Percentiles rank a stretch among this genome's conserved stretches.
Evolutionary conservation across 257 asterid genomes (phyloP).

Genomic region (Lantana camara): DNA sequence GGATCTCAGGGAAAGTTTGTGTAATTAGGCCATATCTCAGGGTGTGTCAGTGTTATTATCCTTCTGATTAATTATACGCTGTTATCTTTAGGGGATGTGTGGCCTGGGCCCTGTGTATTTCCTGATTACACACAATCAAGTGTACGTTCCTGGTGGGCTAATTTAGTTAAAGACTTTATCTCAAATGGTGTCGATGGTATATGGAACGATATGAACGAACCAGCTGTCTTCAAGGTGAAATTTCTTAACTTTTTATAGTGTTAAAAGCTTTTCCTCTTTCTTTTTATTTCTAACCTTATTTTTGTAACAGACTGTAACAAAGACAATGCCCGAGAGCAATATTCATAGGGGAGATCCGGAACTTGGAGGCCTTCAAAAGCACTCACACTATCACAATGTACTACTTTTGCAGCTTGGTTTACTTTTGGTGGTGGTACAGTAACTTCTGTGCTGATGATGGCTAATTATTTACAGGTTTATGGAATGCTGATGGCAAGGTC

Average conservation of each 20-base stretch:
- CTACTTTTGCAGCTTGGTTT: slow-evolving; percentile 15
- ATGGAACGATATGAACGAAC: slow-evolving; percentile 99
- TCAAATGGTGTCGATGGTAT: slow-evolving; percentile 95
- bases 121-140: slow-evolving; percentile 84
- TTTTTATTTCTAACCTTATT: slow-evolving; percentile 25
- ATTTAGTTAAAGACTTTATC: slow-evolving; percentile 75
- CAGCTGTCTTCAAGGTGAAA: slow-evolving; percentile 93
- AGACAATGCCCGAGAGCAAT: slow-evolving; percentile 97
- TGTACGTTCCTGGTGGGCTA: slow-evolving; percentile 94
- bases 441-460: not conserved
- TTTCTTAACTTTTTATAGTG: slow-evolving; percentile 9
- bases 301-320: slow-evolving; percentile 74
- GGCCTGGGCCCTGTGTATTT: slow-evolving; percentile 99
- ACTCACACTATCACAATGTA: slow-evolving; percentile 95
- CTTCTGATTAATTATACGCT: slow-evolving; percentile 15
- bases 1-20: too few relatives aligned
- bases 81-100: slow-evolving; percentile 73
- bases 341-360: slow-evolving; percentile 87
- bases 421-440: slow-evolving; percentile 10
- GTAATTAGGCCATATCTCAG: too few relatives aligned
- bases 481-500: slow-evolving; percentile 99
- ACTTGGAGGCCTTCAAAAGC: slow-evolving; percentile 82
- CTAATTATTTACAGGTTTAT: slow-evolving; percentile 58
- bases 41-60: too few relatives aligned
- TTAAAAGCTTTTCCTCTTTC: slow-evolving; percentile 6